Conservation (phyloP, 306 rosid species). For the Ormosia emarginata region DNA sequence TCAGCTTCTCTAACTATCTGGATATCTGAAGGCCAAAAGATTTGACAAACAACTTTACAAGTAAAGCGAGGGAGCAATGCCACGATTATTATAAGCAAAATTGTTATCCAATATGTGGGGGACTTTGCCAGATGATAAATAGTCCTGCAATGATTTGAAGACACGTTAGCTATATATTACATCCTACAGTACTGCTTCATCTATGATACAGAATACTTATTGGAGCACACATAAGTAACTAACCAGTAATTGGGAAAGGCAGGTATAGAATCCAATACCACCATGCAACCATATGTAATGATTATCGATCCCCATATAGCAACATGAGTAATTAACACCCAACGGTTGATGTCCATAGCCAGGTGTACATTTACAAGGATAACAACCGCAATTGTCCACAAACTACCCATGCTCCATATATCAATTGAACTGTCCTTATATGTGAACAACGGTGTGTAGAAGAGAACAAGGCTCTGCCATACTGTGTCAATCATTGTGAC, state of each 20-base stretch:
- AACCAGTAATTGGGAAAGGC: slow-evolving; percentile 88
- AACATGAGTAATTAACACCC: slow-evolving; percentile 73
- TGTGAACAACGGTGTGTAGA: slow-evolving; percentile 70
- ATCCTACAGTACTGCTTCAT: not conserved
- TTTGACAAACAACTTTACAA: slow-evolving; percentile 64
- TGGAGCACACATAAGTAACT: slow-evolving; percentile 24
- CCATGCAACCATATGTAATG: slow-evolving; percentile 82
- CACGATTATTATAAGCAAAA: slow-evolving; percentile 68
- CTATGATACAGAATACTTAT: slow-evolving; percentile 14
- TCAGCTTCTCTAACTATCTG: slow-evolving; percentile 88
- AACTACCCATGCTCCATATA: slow-evolving; percentile 92
- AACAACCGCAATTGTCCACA: slow-evolving; percentile 97
- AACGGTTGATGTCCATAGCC: slow-evolving; percentile 90
- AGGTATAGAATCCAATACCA: slow-evolving; percentile 85
- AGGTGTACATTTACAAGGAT: slow-evolving; percentile 86
- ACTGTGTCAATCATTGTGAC: slow-evolving; percentile 88
- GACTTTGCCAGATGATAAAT: slow-evolving; percentile 65
- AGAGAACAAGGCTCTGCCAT: slow-evolving; percentile 98
- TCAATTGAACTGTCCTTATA: slow-evolving; percentile 85
- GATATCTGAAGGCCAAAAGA: slow-evolving; percentile 85
- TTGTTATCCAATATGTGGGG: slow-evolving; percentile 78
- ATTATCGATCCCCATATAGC: slow-evolving; percentile 96
- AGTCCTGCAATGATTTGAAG: slow-evolving; percentile 57
- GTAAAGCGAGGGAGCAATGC: slow-evolving; percentile 87
- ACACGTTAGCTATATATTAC: slow-evolving; percentile 29